Conservation (phyloP, 1,139 yeast species). For the Geotrichum aggregatum region DNA sequence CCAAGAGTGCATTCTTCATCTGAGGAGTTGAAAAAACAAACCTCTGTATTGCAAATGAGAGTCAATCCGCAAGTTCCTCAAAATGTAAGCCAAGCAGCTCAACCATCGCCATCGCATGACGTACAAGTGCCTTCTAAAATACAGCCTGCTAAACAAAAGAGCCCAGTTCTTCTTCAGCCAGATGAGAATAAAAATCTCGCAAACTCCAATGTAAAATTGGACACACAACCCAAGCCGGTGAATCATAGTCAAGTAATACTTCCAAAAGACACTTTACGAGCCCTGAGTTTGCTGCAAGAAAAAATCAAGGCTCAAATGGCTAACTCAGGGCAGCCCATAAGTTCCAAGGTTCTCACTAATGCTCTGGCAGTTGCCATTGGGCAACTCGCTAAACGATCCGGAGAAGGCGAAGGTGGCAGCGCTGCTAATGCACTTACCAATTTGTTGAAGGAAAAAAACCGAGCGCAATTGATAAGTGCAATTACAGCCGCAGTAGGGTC, state of each 20-base stretch:
- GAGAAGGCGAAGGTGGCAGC: slow-evolving; percentile 53
- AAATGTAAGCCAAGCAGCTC: not conserved
- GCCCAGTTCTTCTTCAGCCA: not conserved
- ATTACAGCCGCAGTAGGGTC: slow-evolving; percentile 62
- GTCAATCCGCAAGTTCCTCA: slow-evolving; percentile 24
- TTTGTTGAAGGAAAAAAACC: slow-evolving; percentile 72
- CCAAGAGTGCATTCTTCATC: slow-evolving; percentile 13
- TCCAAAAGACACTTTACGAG: slow-evolving; percentile 37
- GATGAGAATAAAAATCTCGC: slow-evolving; percentile 21
- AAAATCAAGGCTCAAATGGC: slow-evolving; percentile 39
- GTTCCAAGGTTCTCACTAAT: slow-evolving; percentile 67
- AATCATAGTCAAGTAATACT: slow-evolving; percentile 24
- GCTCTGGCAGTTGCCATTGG: slow-evolving; percentile 91
- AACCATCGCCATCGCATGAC: not conserved
- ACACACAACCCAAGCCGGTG: slow-evolving; percentile 16
- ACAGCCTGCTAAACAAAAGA: not conserved
- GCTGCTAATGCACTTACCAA: slow-evolving; percentile 54
- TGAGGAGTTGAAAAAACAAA: slow-evolving; percentile 19
- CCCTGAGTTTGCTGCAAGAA: slow-evolving; percentile 36
- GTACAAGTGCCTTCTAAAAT: not conserved
- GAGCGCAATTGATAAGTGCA: slow-evolving; percentile 78
- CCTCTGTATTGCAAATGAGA: slow-evolving; percentile 28
- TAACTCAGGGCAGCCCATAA: slow-evolving; percentile 33
- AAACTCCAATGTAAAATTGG: slow-evolving; percentile 23
- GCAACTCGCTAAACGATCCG: slow-evolving; percentile 81